These are phyloP conservation scores for Trypanosomatidae sp. DNA, from an alignment of 208 protist genomes.

Conservation along the genomic window DNA sequence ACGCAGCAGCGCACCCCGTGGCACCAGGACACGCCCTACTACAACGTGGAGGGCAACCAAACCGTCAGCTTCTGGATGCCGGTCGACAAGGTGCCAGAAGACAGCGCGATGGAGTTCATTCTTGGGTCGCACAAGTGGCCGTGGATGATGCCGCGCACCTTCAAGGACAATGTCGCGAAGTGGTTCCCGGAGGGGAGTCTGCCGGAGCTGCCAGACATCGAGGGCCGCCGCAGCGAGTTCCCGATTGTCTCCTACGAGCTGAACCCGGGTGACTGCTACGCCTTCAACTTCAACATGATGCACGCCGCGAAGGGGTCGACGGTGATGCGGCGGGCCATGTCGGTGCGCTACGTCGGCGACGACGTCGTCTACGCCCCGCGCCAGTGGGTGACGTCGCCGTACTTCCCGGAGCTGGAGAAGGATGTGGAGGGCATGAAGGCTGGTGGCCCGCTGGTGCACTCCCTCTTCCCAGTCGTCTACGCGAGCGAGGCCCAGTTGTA, in stretches of 20 bases:
- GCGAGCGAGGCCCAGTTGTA: too few relatives aligned
- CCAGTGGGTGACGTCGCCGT: constrained; percentile 39
- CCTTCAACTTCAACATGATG: constrained; percentile 48
- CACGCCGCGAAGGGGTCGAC: constrained; percentile 36
- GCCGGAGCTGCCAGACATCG: constrained; percentile 40
- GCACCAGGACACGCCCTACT: constrained; percentile 57
- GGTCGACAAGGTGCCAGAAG: constrained; percentile 33
- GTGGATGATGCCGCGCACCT: constrained; percentile 46
- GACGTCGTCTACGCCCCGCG: constrained; percentile 35
- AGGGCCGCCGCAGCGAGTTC: constrained; percentile 27
- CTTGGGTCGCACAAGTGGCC: constrained; percentile 39
- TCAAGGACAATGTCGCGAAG: constrained; percentile 49
- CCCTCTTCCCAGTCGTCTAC: not conserved
- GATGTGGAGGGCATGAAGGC: constrained; percentile 15
- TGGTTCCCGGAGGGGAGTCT: constrained; percentile 44
- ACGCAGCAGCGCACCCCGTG: constrained; percentile 40
- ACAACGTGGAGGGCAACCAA: constrained; percentile 52
- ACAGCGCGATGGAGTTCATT: constrained; percentile 50
- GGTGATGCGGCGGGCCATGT: constrained; percentile 35
- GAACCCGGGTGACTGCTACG: constrained; percentile 36
- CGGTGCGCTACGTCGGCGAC: too few relatives aligned
- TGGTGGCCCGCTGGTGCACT: constrained; percentile 10
- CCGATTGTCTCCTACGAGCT: constrained; percentile 27
- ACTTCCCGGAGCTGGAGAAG: constrained; percentile 38
- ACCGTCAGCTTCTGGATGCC: constrained; percentile 53